These are phyloP conservation scores for Trematosphaeria pertusa DNA, from an alignment of 2,329 filamentous ascomycete species.

Conservation along the genomic window DNA sequence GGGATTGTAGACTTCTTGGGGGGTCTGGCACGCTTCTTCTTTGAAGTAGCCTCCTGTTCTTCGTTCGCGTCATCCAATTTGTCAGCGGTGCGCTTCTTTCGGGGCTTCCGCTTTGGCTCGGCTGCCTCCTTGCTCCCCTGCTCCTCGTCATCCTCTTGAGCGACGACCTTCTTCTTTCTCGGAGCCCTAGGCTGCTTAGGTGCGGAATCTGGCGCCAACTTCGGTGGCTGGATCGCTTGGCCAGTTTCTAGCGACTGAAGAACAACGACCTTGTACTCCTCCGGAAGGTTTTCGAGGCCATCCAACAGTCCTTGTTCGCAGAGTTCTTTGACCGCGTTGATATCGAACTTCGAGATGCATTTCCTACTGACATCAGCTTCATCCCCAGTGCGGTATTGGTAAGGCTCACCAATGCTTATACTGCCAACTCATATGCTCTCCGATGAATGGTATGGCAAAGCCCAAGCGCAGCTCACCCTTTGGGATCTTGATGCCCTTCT, in stretches of 20 bases:
- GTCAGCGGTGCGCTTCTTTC: slow-evolving; percentile 24
- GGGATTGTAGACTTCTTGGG: not conserved
- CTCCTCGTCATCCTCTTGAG: slow-evolving; percentile 11
- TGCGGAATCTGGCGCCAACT: slow-evolving; percentile 23
- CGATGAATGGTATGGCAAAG: slow-evolving; percentile 44
- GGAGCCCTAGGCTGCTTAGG: slow-evolving; percentile 23
- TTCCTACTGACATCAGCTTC: slow-evolving; percentile 65
- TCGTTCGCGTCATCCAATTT: slow-evolving; percentile 1
- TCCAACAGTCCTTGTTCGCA: slow-evolving; percentile 69
- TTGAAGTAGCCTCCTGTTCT: not conserved
- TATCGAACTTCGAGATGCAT: slow-evolving; percentile 77
- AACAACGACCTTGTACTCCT: slow-evolving; percentile 74
- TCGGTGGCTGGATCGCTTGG: slow-evolving; percentile 68
- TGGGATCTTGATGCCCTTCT: slow-evolving; percentile 70
- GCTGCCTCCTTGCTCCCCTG: slow-evolving; percentile 15
- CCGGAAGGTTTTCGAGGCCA: slow-evolving; percentile 74
- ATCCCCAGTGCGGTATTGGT: slow-evolving; percentile 16
- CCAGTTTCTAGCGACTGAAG: slow-evolving; percentile 72
- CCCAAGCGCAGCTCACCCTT: slow-evolving; percentile 83
- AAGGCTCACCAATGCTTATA: slow-evolving; percentile 82
- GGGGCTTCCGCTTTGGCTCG: slow-evolving; percentile 22
- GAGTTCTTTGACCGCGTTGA: slow-evolving; percentile 66
- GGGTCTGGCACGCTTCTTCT: slow-evolving; percentile 4
- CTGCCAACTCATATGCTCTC: slow-evolving; percentile 65
- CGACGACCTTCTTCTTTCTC: slow-evolving; percentile 20